Evolutionary conservation across 306 rosid species (phyloP).

Genomic region (Hylodesmum podocarpum): DNA sequence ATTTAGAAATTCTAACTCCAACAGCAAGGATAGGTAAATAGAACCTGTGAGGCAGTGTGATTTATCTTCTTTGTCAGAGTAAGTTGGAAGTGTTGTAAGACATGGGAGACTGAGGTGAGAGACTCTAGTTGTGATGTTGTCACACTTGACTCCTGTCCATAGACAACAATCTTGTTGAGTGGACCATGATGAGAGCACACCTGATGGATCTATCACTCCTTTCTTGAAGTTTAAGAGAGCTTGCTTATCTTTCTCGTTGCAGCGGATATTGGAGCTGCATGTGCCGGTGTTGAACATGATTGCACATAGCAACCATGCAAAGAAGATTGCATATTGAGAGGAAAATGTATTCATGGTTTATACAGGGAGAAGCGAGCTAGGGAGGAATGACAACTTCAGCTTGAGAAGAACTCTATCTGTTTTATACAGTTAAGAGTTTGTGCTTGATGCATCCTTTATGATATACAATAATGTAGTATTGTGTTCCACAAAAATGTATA

Average conservation of each 20-base stretch:
- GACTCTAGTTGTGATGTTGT: not conserved
- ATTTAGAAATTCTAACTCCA: not conserved
- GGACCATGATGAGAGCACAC: not conserved
- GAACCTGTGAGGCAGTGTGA: not conserved
- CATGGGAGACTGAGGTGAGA: not conserved
- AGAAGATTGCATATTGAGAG: not conserved
- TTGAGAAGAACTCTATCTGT: not conserved
- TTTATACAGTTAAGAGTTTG: not conserved
- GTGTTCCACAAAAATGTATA: not conserved
- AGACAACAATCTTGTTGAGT: not conserved
- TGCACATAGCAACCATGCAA: not conserved
- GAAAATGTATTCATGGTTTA: not conserved
- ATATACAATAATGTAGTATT: no score
- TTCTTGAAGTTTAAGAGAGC: not conserved
- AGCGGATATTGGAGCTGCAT: not conserved
- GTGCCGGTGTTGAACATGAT: not conserved
- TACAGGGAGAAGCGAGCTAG: not conserved
- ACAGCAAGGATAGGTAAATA: not conserved
- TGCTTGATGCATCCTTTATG: no score
- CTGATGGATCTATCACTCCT: not conserved
- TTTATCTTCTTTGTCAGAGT: not conserved
- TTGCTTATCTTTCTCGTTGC: not conserved
- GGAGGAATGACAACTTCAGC: not conserved
- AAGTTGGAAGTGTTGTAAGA: not conserved
- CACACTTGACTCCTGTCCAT: conserved; percentile 1